Evolutionary conservation across 305 asterid genomes (phyloP).

Genomic region (Fraxinus platypoda): DNA sequence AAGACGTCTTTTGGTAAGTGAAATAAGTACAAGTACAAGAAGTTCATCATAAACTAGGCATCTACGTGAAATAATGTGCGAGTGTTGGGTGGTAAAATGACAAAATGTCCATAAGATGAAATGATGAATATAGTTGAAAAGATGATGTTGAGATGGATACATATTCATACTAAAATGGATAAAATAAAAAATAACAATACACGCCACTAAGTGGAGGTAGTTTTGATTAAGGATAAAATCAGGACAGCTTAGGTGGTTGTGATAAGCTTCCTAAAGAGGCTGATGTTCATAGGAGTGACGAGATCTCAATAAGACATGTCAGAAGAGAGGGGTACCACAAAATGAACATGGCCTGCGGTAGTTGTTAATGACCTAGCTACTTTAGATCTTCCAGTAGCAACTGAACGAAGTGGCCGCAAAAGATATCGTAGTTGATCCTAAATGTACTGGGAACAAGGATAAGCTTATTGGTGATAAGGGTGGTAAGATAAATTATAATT

Average conservation of each 20-base stretch:
- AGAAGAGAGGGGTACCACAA: background rate
- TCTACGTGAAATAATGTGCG: conserved; percentile 20
- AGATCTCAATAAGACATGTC: background rate
- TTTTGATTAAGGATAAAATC: background rate
- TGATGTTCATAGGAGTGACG: background rate
- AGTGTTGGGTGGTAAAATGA: background rate
- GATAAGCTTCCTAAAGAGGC: background rate
- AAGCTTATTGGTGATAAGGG: background rate
- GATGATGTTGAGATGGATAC: background rate
- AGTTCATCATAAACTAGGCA: background rate
- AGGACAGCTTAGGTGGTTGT: background rate
- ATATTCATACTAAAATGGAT: background rate
- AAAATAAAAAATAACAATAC: background rate
- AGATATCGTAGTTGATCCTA: background rate
- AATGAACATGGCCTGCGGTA: background rate
- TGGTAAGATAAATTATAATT: conserved; percentile 1
- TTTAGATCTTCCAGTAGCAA: background rate
- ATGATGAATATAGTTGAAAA: background rate
- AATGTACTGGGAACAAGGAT: background rate
- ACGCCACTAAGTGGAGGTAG: background rate
- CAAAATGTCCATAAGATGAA: background rate
- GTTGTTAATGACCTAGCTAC: background rate
- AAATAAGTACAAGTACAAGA: background rate
- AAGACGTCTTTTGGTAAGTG: conserved; percentile 8
- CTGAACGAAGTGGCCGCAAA: background rate